phyloP scores from a whole-genome alignment of 1,284 basidiomycete genomes.

The Cryptococcus hybrid region DNA sequence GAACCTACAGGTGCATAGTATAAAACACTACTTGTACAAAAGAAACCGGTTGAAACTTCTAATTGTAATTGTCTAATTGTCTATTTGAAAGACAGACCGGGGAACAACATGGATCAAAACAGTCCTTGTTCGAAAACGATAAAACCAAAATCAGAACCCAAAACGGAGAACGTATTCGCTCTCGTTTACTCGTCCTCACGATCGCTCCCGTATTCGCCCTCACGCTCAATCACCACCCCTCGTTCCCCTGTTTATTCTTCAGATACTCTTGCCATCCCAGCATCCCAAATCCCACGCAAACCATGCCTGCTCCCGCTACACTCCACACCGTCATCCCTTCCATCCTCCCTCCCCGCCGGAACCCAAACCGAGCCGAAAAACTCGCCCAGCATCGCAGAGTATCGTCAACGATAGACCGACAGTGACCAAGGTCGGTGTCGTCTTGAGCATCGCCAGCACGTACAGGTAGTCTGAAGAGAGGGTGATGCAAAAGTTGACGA shows the following conservation, averaged over 20 bases:
- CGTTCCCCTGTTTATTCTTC: conserved; percentile 15
- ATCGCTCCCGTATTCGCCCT: too few relatives aligned
- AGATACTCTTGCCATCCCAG: conserved; percentile 46
- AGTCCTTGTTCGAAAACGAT: background rate
- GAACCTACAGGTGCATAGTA: too few relatives aligned
- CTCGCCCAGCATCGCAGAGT: conserved; percentile 47
- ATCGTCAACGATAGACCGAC: conserved; percentile 42
- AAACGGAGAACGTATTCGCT: background rate
- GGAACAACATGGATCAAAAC: background rate
- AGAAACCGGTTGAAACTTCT: too few relatives aligned
- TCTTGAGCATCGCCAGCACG: conserved; percentile 91
- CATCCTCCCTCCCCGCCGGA: background rate
- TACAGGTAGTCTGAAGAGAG: conserved; percentile 82
- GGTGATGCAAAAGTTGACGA: conserved; percentile 85
- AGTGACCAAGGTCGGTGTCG: conserved; percentile 65
- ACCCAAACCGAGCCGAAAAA: conserved; percentile 3
- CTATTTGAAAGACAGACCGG: too few relatives aligned
- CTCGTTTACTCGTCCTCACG: background rate
- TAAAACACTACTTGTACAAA: too few relatives aligned
- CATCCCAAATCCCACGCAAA: conserved; percentile 56
- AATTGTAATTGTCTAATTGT: too few relatives aligned
- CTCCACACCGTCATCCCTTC: background rate
- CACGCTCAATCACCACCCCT: background rate
- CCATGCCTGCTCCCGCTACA: conserved; percentile 54
- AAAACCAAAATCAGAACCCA: background rate